Evolutionary conservation across 371 early-diverging fungal genomes (phyloP).

Genomic region (Smittium culicis): DNA sequence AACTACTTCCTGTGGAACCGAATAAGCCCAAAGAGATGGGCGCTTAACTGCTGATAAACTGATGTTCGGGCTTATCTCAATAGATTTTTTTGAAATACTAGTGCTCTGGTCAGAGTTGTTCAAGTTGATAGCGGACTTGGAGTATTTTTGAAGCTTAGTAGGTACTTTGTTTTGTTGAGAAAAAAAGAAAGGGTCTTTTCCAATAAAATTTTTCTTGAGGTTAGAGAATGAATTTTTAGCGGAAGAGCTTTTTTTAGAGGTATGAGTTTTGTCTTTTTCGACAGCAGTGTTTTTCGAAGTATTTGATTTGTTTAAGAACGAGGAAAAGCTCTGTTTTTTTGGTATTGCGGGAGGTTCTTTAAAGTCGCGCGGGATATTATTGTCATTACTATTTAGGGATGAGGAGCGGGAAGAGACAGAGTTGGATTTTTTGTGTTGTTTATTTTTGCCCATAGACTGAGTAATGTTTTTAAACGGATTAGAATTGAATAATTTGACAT

Average conservation of each 20-base stretch:
- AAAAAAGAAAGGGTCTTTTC: neutral
- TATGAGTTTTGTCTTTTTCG: neutral
- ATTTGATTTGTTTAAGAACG: neutral
- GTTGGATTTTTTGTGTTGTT: neutral
- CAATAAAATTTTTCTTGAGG: neutral
- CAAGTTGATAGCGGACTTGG: neutral
- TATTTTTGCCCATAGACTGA: neutral
- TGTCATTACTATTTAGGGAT: neutral
- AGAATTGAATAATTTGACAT: neutral
- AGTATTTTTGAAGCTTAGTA: neutral
- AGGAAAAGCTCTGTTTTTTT: neutral
- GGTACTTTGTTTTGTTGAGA: neutral
- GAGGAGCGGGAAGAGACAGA: neutral
- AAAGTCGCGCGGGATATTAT: neutral
- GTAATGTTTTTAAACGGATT: neutral
- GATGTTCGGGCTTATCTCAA: neutral
- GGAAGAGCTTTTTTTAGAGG: neutral
- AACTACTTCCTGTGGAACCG: constrained; percentile 19
- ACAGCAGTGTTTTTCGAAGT: neutral
- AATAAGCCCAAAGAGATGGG: constrained; percentile 26
- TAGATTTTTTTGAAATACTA: neutral
- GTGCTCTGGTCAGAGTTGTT: neutral
- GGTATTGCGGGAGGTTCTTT: neutral
- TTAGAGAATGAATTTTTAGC: neutral
- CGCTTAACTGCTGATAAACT: neutral